Evolutionary conservation across 768 basidiomycete species (phyloP), one percentile per base, ranked within the genome.

Genomic region (Paxillus involutus): DNA sequence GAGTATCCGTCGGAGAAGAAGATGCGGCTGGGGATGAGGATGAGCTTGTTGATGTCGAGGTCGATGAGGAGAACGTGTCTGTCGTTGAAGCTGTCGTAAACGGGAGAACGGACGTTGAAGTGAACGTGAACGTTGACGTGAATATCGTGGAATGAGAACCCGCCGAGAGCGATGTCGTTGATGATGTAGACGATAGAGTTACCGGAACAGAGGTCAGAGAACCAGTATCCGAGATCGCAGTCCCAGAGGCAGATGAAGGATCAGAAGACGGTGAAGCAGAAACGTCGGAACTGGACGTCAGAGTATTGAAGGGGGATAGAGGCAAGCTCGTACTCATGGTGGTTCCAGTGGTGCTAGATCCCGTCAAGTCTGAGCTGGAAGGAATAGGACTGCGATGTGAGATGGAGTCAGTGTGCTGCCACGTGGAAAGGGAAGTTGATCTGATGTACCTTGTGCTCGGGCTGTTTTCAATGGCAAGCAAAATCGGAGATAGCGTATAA

Each of bases 301-400:
- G 49, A 52, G 42, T 1, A 21, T 45, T 49, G 32, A 51, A 30
- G 4, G 14, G 6, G 6, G 16, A 59, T 14, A 44, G 42, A 26
- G 48, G 49, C 39, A 47, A 32, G 60, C 54, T 53, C 65, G 47
- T 60, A 68, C 65, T 59, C 59, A 40, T 19, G 40, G 48, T 66
- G 21, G 59, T 35, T 36, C 30, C 33, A 29, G 56, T 47, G 35
- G 49, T 59, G 19, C 48, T 50, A 8, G n/a, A 19, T n/a, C 36
- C 29, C 6, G 45, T 40, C 5, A 33, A 44, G 16, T 40, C 46
- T 17, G 49, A 35, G 48, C 35, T 19, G 2, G 17, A 32, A 11
- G 54, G 43, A 36, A 26, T 35, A 35, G 35, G 35, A 35, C 13
- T 33, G 13, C 60, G 60, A 30, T 21, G 17, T 16, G 17, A 47